Evolutionary conservation across 2,329 filamentous ascomycete genomes (phyloP), one percentile per base, ranked within the genome.

Genomic region (Ophiostoma himal-ulmi): DNA sequence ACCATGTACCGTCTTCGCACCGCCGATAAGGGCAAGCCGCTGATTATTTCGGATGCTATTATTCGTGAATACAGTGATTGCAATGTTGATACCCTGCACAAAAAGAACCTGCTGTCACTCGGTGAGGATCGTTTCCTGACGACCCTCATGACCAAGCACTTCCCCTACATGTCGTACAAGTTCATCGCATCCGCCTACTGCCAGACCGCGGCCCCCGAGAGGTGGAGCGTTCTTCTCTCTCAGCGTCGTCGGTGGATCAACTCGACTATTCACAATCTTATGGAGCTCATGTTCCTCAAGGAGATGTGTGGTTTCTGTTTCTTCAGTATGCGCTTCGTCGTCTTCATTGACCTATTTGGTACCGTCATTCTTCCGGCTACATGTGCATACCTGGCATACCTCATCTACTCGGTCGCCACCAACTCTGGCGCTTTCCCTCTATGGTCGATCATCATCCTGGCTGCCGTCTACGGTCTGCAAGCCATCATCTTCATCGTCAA

Each of bases 241-340:
- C 95, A 99, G 79, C 90, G 95, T 85, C 93, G 95, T 83, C 91
- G 95, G 79, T 99, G 95, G 95, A 99, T 99, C 80, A 99, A 99
- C 82, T 98, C 95, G 1, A 99, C 95, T 11, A 91, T 99, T 73
- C 95, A 99, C 84, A 99, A 99, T 79, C 81, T 99, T 77, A 91
- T 90, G 36, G 95, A 99, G 79, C 83, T 99, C 77, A 90, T 97
- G 78, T 90, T 90, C 76, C 85, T 99, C 66, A 91, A 94, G 79
- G 93, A 99, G 77, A 90, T 99, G 80, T 99, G 95, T 78, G 95
- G 95, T 75, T 99, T 99, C 88, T 99, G 95, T 82, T 97, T 92
- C 82, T 98, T 98, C 84, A 93, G 91, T 73, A 98, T 98, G 94
- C 90, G 94, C 73, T 97, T 98, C 76, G 88, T 98, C 73, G 95